Evolutionary conservation across 495 filamentous ascomycete genomes (phyloP), one percentile per base, ranked within the genome.

Genomic region (Aspergillus baeticus): DNA sequence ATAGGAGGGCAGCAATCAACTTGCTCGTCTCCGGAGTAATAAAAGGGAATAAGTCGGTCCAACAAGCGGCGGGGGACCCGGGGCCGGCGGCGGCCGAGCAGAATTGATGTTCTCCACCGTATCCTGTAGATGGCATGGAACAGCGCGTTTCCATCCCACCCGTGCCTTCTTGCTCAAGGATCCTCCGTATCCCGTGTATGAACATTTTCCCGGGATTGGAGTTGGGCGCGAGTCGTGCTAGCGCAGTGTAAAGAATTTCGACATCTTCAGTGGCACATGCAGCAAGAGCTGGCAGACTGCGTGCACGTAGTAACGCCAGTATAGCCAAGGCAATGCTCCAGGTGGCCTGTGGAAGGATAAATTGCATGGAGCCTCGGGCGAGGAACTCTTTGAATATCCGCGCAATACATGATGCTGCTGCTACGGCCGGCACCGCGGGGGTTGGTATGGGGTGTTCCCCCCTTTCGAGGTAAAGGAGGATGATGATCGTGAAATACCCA

Each of bases 341-440:
- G 41, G n/a, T 44, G 5, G 41, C 41, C 18, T 44, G 41, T 21
- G 41, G 14, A 11, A 44, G 18, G 1, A 44, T 21, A 21, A 44
- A 44, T 11, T 21, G 41, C n/a, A 44, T 17, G 1, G 41, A 44
- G 17, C 41, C 41, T 2, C 41, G 41, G 1, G 41, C 41, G 41
- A 44, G 41, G 22, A 20, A 44, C n/a, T 44, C 41, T 21, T 44
- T 44, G 41, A 44, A 44, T 44, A 44, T 44, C 2, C 41, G 41
- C 0, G 41, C 18, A 11, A 44, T 44, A 17, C 41, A 44, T 1
- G 41, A 44, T 6, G 41, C 41, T 17, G 41, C 41, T 3, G 17
- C 41, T 2, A 44, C 22, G 3, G 41, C 41, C n/a, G 41, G 41
- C 17, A 44, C 10, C 10, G 41, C 18, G 2, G 41, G n/a, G 2